Evolutionary conservation across 148 eudicot genomes (phyloP).

Genomic region (Rhododendron griersonianum): DNA sequence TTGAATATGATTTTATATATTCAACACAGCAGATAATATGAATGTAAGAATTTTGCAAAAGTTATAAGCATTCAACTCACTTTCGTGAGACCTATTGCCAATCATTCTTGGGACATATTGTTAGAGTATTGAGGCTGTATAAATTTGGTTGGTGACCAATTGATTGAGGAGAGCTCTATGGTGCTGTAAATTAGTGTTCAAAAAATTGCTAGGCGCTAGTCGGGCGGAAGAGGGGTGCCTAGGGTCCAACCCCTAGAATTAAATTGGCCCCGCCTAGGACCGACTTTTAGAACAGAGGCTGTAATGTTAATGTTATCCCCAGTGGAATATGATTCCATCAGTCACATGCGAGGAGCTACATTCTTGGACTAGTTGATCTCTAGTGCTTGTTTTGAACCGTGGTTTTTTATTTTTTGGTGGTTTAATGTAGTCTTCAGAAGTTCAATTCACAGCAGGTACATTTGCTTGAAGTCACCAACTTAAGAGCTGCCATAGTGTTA

Average conservation of each 20-base stretch:
- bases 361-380: neutral
- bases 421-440: neutral
- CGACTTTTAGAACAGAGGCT: too few species aligned
- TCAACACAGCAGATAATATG: neutral
- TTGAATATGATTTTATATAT: neutral
- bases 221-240: too few species aligned
- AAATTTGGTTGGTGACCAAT: neutral
- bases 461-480: neutral
- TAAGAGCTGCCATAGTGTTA: neutral
- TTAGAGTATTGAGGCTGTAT: neutral
- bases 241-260: too few species aligned
- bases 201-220: too few species aligned
- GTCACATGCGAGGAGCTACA: neutral
- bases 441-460: neutral
- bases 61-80: neutral
- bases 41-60: neutral
- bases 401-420: neutral
- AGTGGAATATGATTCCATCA: neutral
- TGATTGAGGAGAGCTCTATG: neutral
- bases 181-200: too few species aligned
- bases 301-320: neutral
- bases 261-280: too few species aligned
- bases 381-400: neutral
- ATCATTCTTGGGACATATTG: neutral
- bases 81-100: neutral